Conservation (phyloP, 2,329 filamentous ascomycete genomes). For the Teratosphaeria gauchensis region DNA sequence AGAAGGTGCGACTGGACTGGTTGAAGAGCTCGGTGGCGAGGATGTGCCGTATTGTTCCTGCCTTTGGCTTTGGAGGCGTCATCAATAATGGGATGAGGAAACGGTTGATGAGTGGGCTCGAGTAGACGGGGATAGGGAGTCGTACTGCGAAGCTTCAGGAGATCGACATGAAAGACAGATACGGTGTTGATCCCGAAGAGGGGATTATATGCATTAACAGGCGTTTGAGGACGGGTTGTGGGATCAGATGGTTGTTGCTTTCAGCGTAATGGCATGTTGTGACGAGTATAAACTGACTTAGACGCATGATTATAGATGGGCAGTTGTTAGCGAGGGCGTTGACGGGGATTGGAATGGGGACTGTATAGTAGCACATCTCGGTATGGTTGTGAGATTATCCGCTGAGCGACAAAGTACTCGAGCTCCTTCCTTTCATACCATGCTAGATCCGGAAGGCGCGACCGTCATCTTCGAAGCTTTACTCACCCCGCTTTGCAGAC, state of each 20-base stretch:
- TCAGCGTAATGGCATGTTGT: neutral
- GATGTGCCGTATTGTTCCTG: conserved; percentile 77
- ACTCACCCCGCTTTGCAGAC: too few relatives aligned
- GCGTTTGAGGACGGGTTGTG: neutral
- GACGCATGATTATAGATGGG: neutral
- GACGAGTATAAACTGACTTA: neutral
- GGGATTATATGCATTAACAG: neutral
- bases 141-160: too few relatives aligned
- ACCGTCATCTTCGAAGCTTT: too few relatives aligned
- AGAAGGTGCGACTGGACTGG: conserved; percentile 66
- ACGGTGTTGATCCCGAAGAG: neutral
- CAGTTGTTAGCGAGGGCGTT: neutral
- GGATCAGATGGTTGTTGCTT: neutral
- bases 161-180: neutral
- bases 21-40: conserved; percentile 61
- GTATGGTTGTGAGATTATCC: neutral
- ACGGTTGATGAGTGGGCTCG: conserved; percentile 55
- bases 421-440: too few relatives aligned
- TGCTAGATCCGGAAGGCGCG: too few relatives aligned
- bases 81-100: conserved; percentile 66
- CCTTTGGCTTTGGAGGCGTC: conserved; percentile 80
- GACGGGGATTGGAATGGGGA: neutral
- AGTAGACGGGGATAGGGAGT: conserved; percentile 17
- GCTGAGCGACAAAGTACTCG: too few relatives aligned
- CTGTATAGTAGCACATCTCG: neutral